phyloP scores from a whole-genome alignment of 352 stramenopile genomes.

The Aphanomyces stellatus region DNA sequence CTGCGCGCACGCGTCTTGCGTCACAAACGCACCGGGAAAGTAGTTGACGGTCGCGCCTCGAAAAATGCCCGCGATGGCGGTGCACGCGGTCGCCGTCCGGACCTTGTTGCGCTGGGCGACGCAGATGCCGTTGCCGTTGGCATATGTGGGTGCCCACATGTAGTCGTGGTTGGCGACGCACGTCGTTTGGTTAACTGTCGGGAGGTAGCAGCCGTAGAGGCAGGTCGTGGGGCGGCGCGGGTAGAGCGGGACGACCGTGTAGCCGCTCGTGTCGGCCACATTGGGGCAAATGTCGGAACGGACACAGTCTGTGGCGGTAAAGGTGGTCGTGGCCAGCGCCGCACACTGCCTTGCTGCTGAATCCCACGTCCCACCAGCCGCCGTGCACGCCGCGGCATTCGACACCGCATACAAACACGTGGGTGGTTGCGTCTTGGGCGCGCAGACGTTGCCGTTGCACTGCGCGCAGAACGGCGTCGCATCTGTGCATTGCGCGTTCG shows the following conservation, averaged over 20 bases:
- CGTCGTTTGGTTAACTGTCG: background rate
- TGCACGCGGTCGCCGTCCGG: background rate
- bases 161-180: background rate
- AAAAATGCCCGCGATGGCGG: background rate
- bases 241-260: background rate
- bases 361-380: background rate
- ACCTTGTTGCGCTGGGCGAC: background rate
- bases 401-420: background rate
- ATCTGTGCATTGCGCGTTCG: background rate
- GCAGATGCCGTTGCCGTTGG: constrained; percentile 6
- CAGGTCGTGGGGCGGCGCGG: background rate
- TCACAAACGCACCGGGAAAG: constrained; percentile 11
- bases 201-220: constrained; percentile 2
- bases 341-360: background rate
- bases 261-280: background rate
- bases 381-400: background rate
- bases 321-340: background rate
- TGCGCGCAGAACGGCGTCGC: constrained; percentile 10
- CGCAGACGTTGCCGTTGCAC: background rate
- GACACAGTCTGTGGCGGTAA: background rate
- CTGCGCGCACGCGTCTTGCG: background rate
- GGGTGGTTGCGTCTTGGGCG: background rate
- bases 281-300: constrained; percentile 4
- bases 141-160: background rate
- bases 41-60: background rate